Conservation (phyloP, 352 stramenopile species). For the Globisporangium takayamanum region DNA sequence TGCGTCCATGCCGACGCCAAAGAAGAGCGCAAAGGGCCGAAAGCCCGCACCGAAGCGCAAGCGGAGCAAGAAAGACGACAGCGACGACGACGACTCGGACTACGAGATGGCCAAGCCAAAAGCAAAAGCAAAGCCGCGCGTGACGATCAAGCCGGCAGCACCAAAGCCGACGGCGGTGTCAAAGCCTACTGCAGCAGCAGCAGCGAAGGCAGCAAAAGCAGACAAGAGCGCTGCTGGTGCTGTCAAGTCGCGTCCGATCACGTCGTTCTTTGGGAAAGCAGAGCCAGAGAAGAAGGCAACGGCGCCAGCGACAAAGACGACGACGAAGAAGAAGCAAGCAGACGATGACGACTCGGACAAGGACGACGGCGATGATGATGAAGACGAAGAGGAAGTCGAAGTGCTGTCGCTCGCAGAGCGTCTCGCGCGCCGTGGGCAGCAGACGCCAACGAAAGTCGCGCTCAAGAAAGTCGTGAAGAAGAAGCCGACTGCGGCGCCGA, state of each 20-base stretch:
- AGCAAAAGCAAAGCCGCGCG: conserved; percentile 36
- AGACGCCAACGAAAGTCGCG: conserved; percentile 35
- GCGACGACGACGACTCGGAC: conserved; percentile 55
- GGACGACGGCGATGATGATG: conserved; percentile 35
- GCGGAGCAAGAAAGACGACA: conserved; percentile 29
- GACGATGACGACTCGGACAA: conserved; percentile 20
- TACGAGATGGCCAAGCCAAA: conserved; percentile 41
- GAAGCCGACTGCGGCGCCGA: conserved; percentile 10
- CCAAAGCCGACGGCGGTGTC: conserved; percentile 16
- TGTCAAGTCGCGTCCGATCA: conserved; percentile 23
- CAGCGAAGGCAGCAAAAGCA: conserved; percentile 25
- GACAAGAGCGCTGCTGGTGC: conserved; percentile 19
- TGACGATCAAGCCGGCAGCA: conserved; percentile 18
- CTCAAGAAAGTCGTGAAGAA: conserved; percentile 22
- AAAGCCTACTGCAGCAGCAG: conserved; percentile 18
- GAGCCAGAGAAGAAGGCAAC: conserved; percentile 31
- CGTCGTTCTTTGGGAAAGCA: conserved; percentile 46
- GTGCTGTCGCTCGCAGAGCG: conserved; percentile 70
- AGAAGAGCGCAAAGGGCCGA: conserved; percentile 32
- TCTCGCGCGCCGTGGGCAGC: conserved; percentile 45
- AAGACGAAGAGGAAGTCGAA: conserved; percentile 57
- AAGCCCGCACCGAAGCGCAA: conserved; percentile 55
- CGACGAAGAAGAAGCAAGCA: conserved; percentile 49
- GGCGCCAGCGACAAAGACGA: conserved; percentile 49
- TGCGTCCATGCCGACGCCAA: conserved; percentile 52